phyloP scores from a whole-genome alignment of 805 yeast species.

The Cephaloascus albidus region DNA sequence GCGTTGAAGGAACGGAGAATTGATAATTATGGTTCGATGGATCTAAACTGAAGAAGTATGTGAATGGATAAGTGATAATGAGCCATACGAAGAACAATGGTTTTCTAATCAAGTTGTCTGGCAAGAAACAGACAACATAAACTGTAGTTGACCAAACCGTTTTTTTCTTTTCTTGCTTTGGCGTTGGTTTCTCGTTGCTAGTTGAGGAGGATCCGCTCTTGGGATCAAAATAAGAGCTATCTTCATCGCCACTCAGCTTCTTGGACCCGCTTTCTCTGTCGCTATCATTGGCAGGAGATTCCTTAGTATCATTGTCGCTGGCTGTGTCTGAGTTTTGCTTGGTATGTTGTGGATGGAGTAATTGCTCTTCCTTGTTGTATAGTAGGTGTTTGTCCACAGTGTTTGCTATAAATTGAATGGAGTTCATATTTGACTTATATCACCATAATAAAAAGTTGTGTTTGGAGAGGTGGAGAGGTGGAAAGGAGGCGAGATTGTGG shows the following conservation, averaged over 20 bases:
- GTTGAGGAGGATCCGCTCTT: not conserved
- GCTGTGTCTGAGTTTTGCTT: not conserved
- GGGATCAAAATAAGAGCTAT: not conserved
- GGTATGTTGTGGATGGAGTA: not conserved
- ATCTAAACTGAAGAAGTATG: constrained; percentile 20
- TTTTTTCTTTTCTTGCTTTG: not conserved
- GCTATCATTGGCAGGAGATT: not conserved
- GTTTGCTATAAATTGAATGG: constrained; percentile 14
- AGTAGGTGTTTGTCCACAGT: constrained; percentile 10
- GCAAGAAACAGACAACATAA: constrained; percentile 32
- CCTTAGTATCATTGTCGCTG: not conserved
- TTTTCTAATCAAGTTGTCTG: constrained; percentile 38
- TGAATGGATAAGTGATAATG: constrained; percentile 48
- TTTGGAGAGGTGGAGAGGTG: too few species aligned
- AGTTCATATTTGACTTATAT: too few species aligned
- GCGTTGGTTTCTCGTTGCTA: not conserved
- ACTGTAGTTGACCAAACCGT: not conserved
- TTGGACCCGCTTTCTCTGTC: not conserved
- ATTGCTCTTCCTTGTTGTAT: not conserved
- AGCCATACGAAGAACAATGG: constrained; percentile 44
- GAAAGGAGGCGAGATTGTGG: too few species aligned
- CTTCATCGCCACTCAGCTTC: not conserved
- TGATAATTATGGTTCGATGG: not conserved
- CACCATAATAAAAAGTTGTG: too few species aligned
- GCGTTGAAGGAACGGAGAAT: not conserved